Base-by-base conservation (phyloP, 768 basidiomycete genomes). In the Lyophyllum semitale region DNA sequence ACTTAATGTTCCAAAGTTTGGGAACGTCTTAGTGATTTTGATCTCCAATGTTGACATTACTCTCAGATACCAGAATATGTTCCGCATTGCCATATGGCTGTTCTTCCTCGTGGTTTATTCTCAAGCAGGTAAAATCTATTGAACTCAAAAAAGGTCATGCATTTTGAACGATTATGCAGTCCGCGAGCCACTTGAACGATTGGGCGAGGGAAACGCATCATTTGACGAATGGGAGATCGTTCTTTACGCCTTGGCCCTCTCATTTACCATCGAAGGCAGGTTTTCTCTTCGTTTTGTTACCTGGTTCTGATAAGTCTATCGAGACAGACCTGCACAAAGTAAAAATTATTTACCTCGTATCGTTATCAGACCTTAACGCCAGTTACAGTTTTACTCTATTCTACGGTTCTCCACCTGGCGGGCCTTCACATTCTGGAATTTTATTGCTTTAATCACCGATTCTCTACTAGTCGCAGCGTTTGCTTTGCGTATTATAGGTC, bases 341-440 rank as follows among this genome's bases (percentile, higher is more conserved):
- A 67, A 42, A 43, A 17, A 11, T 26, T 8, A 13, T 33, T 3
- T 9, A 5, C 4, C 17, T 20, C 9, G 23, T 22, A 13, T 12
- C 48, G 8, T 30, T 41, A 15, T 4, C 1, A 17, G 20, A 32
- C 8, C 26, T 42, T 11, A 43, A 53, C 27, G 13, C 23, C 55
- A 42, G 25, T 53, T 20, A 0, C 55, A 93, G 91, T 77, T 91
- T 51, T 85, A 77, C 64, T 84, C 86, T 65, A 79, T 90, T 1
- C 73, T 95, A 18, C 76, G 82, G 2, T 86, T 93, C 59, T 88
- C 88, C 30, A 87, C 91, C 13, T 90, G 85, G 80, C 81, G 85
- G n/a, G 87, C 91, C 2, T 84, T 95, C 63, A 82, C 82, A 15
- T 93, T 93, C 67, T 93, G 91, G 93, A 84, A 82, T 53, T 60